Evolutionary conservation across 2,329 filamentous ascomycete species (phyloP).

Genomic region (Cladosporium halotolerans): DNA sequence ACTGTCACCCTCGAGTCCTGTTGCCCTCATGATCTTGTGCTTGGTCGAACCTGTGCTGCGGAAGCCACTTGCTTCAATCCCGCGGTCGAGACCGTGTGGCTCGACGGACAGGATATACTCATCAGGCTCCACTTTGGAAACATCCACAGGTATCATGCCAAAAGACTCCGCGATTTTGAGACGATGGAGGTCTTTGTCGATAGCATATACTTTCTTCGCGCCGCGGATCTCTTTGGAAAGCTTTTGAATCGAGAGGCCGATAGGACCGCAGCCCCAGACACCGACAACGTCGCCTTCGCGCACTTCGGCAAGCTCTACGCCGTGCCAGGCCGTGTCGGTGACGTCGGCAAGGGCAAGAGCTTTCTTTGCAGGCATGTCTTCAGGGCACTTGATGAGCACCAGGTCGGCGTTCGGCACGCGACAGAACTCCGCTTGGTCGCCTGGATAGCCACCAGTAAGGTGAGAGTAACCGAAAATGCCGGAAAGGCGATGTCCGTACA

Average conservation of each 20-base stretch:
- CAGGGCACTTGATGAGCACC: conserved; percentile 69
- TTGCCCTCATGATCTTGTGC: no score
- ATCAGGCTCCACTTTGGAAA: no score
- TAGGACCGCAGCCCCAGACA: conserved; percentile 73
- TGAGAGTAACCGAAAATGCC: conserved; percentile 46
- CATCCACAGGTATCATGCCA: conserved; percentile 27
- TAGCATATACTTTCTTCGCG: conserved; percentile 53
- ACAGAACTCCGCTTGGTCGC: conserved; percentile 33
- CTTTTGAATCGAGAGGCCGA: conserved; percentile 67
- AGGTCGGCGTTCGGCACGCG: conserved; percentile 50
- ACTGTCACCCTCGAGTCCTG: no score
- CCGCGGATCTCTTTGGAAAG: conserved; percentile 57
- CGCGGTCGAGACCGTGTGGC: no score
- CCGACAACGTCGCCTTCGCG: conserved; percentile 66
- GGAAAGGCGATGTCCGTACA: conserved; percentile 69
- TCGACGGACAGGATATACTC: no score
- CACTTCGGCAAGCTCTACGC: conserved; percentile 71
- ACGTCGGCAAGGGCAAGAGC: conserved; percentile 60
- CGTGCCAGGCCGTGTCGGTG: conserved; percentile 44
- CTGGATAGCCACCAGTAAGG: conserved; percentile 31
- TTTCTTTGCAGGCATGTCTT: conserved; percentile 73
- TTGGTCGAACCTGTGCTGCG: no score
- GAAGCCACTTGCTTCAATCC: no score
- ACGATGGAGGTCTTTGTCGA: conserved; percentile 29
- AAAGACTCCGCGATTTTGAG: conserved; percentile 25